A percentile compares a stretch with the other conserved stretches of the same genome.
Evolutionary conservation across 2,329 filamentous ascomycete genomes (phyloP).

Genomic region (Hirsutella rhossiliensis): DNA sequence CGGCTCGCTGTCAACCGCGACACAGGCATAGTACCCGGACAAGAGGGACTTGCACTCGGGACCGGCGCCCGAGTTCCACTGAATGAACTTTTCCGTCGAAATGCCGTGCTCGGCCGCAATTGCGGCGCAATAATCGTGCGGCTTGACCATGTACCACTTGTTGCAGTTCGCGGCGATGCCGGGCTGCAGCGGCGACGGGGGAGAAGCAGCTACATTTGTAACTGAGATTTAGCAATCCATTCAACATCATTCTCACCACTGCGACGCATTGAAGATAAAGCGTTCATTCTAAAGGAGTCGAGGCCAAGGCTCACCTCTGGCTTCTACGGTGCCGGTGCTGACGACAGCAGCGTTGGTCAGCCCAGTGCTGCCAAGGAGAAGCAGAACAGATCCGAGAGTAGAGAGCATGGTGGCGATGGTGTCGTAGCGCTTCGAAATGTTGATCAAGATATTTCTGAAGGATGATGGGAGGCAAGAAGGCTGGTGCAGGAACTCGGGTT

Average conservation of each 20-base stretch:
- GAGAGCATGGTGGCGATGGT: not conserved
- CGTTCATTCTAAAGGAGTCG: not conserved
- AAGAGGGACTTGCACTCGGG: not conserved
- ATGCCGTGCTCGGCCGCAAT: constrained; percentile 9
- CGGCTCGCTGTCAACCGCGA: not conserved
- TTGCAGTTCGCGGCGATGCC: constrained; percentile 4
- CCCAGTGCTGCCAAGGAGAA: not conserved
- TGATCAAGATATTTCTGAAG: too few relatives aligned
- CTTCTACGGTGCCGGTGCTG: not conserved
- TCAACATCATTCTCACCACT: too few relatives aligned
- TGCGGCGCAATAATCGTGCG: constrained; percentile 8
- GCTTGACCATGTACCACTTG: constrained; percentile 5
- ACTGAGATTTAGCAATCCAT: too few relatives aligned
- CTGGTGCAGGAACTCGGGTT: too few relatives aligned
- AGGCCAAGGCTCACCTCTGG: not conserved
- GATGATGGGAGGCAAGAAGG: too few relatives aligned
- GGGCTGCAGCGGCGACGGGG: not conserved
- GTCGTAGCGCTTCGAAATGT: not conserved
- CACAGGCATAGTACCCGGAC: not conserved
- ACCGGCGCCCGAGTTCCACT: constrained; percentile 20
- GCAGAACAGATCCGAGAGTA: not conserved
- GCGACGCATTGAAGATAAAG: not conserved
- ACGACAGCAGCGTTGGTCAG: not conserved
- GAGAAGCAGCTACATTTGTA: too few relatives aligned
- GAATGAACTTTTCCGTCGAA: constrained; percentile 9